Conservation (phyloP, 306 rosid species). For the Fragaria ananassa region DNA sequence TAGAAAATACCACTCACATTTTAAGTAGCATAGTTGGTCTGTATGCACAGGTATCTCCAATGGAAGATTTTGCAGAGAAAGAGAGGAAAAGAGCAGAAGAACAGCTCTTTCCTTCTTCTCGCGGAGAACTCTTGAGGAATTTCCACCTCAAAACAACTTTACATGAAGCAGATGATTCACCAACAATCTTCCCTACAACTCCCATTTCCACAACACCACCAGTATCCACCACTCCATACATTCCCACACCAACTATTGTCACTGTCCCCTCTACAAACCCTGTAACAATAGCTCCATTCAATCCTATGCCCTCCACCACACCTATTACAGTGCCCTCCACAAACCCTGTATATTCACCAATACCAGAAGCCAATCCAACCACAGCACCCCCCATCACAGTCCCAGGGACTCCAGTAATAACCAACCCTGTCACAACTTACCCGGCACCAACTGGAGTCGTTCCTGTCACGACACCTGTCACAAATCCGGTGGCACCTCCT, state of each 20-base stretch:
- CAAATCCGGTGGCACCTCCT: slow-evolving; percentile 62
- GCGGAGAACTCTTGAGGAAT: slow-evolving; percentile 35
- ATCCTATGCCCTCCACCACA: slow-evolving; percentile 64
- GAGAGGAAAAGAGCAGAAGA: slow-evolving; percentile 46
- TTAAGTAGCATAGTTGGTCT: slow-evolving; percentile 42
- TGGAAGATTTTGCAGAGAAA: slow-evolving; percentile 42
- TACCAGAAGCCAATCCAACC: slow-evolving; percentile 47
- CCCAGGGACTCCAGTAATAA: slow-evolving; percentile 52
- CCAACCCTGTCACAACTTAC: slow-evolving; percentile 63
- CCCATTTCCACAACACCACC: slow-evolving; percentile 38
- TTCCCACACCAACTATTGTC: slow-evolving; percentile 54
- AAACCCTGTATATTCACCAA: slow-evolving; percentile 47
- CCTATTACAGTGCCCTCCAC: slow-evolving; percentile 53
- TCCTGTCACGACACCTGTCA: slow-evolving; percentile 40
- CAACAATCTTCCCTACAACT: slow-evolving; percentile 54
- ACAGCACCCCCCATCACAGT: slow-evolving; percentile 46
- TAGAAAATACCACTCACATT: slow-evolving; percentile 37
- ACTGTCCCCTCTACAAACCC: slow-evolving; percentile 78
- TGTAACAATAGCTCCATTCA: slow-evolving; percentile 48
- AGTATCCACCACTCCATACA: slow-evolving; percentile 44
- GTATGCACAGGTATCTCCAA: slow-evolving; percentile 39
- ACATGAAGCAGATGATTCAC: slow-evolving; percentile 40
- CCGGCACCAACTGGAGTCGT: slow-evolving; percentile 59
- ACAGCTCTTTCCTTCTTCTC: slow-evolving; percentile 35
- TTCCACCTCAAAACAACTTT: slow-evolving; percentile 36